Conservation (phyloP, 2,329 filamentous ascomycete genomes). For the Thyridium curvatum region DNA sequence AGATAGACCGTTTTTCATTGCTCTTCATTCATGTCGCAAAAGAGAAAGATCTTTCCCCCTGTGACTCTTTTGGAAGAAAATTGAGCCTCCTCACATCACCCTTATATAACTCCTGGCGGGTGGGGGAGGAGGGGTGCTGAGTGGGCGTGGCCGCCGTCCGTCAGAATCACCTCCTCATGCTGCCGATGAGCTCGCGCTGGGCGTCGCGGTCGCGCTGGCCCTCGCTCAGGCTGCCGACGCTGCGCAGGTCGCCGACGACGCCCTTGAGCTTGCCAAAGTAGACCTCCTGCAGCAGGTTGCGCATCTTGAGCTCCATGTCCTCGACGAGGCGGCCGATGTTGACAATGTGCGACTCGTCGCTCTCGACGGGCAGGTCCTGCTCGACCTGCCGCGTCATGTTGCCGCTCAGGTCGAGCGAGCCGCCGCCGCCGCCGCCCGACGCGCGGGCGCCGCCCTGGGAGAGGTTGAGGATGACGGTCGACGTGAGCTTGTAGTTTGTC, state of each 20-base stretch:
- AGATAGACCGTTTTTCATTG: too few species aligned
- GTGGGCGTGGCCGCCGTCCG: too few species aligned
- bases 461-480: constrained; percentile 88
- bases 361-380: constrained; percentile 81
- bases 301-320: constrained; percentile 99
- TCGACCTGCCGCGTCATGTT: constrained; percentile 98
- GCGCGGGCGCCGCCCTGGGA: constrained; percentile 41
- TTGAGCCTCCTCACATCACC: too few species aligned
- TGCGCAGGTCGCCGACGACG: constrained; percentile 85
- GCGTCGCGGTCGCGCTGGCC: constrained; percentile 76
- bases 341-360: constrained; percentile 87
- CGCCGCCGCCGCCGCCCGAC: constrained; percentile 55
- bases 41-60: too few species aligned
- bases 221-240: constrained; percentile 77
- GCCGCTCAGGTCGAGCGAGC: constrained; percentile 75
- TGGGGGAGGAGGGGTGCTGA: too few species aligned
- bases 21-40: too few species aligned
- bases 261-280: constrained; percentile 99
- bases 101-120: too few species aligned
- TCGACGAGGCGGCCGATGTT: constrained; percentile 93
- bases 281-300: constrained; percentile 94
- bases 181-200: constrained; percentile 80
- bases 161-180: constrained; percentile 45
- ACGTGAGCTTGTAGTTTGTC: constrained; percentile 96
- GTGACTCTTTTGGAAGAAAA: too few species aligned